These are phyloP conservation scores for Rhexocercosporidium sp. DNA, from an alignment of 2,329 filamentous ascomycete species.

Conservation along the genomic window DNA sequence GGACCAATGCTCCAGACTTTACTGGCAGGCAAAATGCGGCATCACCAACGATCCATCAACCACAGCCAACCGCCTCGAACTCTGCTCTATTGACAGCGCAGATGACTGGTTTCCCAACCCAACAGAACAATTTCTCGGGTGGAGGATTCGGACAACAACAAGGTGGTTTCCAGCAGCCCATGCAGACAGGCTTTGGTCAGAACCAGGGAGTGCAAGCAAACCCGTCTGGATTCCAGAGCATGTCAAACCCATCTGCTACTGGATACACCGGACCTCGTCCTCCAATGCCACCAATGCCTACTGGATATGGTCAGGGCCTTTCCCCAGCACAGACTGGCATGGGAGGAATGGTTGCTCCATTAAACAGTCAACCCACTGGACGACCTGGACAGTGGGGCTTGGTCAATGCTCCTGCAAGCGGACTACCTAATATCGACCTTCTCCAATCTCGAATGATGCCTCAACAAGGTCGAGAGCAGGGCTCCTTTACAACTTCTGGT, in stretches of 20 bases:
- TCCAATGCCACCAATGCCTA: conserved; percentile 84
- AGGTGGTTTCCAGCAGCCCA: conserved; percentile 49
- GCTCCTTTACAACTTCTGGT: conserved; percentile 81
- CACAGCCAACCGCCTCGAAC: conserved; percentile 76
- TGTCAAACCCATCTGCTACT: conserved; percentile 72
- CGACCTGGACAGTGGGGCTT: conserved; percentile 96
- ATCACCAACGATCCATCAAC: conserved; percentile 66
- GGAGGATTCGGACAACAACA: conserved; percentile 50
- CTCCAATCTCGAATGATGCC: conserved; percentile 97
- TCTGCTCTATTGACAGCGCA: conserved; percentile 67
- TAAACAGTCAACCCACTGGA: conserved; percentile 95
- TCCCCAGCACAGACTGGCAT: conserved; percentile 70
- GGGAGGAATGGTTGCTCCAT: conserved; percentile 54
- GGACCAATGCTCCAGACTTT: conserved; percentile 74
- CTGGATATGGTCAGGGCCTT: conserved; percentile 65
- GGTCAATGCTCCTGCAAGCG: conserved; percentile 88
- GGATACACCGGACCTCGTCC: conserved; percentile 82
- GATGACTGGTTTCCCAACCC: conserved; percentile 69
- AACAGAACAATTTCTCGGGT: conserved; percentile 48
- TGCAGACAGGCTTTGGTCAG: conserved; percentile 59
- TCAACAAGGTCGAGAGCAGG: conserved; percentile 86
- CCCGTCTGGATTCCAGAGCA: conserved; percentile 71
- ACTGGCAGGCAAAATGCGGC: conserved; percentile 58
- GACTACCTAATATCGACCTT: conserved; percentile 91
- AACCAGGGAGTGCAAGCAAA: conserved; percentile 67